Conservation (phyloP, 2,329 filamentous ascomycete genomes). For the Epichloe scottii region DNA sequence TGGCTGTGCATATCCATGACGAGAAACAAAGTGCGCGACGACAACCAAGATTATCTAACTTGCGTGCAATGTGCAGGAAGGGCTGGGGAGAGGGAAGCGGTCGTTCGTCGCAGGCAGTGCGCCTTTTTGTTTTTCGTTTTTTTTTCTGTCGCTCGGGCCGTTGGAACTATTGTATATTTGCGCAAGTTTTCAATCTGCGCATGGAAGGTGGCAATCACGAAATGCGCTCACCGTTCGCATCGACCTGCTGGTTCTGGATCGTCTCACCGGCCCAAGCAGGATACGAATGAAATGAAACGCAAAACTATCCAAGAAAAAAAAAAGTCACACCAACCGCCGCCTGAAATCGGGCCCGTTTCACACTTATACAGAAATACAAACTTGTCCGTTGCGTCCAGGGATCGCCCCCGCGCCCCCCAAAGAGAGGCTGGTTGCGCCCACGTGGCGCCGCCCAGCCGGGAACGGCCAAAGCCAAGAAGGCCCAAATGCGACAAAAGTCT, state of each 20-base stretch:
- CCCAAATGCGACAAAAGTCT: background rate
- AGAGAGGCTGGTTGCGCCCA: too few species aligned
- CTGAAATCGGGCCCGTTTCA: background rate
- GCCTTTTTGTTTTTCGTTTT: too few species aligned
- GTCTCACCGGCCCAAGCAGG: too few species aligned
- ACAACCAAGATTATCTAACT: background rate
- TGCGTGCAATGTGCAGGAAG: background rate
- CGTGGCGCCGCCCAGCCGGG: background rate
- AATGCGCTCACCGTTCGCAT: background rate
- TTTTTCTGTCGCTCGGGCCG: background rate
- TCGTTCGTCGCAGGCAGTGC: too few species aligned
- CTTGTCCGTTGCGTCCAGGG: too few species aligned
- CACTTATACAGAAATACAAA: background rate
- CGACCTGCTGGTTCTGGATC: background rate
- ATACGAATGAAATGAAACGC: too few species aligned
- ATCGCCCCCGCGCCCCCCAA: too few species aligned
- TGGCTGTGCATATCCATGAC: conserved; percentile 15
- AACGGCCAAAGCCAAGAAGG: background rate
- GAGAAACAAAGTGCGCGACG: background rate
- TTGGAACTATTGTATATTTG: background rate
- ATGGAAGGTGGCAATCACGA: background rate
- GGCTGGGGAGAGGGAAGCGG: too few species aligned
- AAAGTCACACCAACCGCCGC: background rate
- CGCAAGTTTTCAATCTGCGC: background rate
- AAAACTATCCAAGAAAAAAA: background rate